Percentiles rank a stretch among this genome's conserved stretches.
phyloP scores from a whole-genome alignment of 2,329 filamentous ascomycete genomes.

The Hortaea werneckii region DNA sequence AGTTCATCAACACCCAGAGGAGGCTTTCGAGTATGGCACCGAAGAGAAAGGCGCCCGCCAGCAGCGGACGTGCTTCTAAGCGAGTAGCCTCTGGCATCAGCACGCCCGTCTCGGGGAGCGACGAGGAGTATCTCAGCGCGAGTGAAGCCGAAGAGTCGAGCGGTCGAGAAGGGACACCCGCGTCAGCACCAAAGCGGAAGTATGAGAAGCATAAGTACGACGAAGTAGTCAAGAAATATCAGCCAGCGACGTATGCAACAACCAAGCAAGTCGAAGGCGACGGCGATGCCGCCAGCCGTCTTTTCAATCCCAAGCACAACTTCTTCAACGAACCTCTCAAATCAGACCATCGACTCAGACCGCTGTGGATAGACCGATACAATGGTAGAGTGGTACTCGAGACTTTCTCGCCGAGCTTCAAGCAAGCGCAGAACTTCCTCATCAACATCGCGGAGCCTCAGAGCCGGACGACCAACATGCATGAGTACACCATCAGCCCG shows the following conservation, averaged over 20 bases:
- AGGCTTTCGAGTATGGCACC: constrained; percentile 21
- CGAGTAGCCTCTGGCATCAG: constrained; percentile 29
- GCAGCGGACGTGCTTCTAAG: constrained; percentile 24
- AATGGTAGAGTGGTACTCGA: constrained; percentile 85
- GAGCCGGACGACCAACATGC: constrained; percentile 79
- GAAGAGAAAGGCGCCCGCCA: constrained; percentile 31
- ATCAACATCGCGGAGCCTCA: constrained; percentile 92
- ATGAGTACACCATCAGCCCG: constrained; percentile 85
- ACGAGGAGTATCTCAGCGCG: constrained; percentile 49
- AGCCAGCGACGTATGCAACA: constrained; percentile 41
- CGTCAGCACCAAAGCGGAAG: constrained; percentile 3
- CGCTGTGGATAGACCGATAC: constrained; percentile 84
- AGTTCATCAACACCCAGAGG: no score
- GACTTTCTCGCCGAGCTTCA: constrained; percentile 80
- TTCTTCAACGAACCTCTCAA: constrained; percentile 77
- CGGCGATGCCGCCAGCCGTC: constrained; percentile 45
- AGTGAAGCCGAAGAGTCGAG: constrained; percentile 16
- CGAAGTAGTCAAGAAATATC: constrained; percentile 44
- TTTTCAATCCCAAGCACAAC: constrained; percentile 54
- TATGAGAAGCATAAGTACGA: constrained; percentile 24
- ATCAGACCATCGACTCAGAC: constrained; percentile 77
- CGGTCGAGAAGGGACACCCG: constrained; percentile 10
- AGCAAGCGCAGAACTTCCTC: constrained; percentile 84
- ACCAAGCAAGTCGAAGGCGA: constrained; percentile 26
- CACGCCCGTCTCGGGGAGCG: constrained; percentile 38